phyloP scores from a whole-genome alignment of 768 basidiomycete species.

The Erythrobasidium yunnanense region DNA sequence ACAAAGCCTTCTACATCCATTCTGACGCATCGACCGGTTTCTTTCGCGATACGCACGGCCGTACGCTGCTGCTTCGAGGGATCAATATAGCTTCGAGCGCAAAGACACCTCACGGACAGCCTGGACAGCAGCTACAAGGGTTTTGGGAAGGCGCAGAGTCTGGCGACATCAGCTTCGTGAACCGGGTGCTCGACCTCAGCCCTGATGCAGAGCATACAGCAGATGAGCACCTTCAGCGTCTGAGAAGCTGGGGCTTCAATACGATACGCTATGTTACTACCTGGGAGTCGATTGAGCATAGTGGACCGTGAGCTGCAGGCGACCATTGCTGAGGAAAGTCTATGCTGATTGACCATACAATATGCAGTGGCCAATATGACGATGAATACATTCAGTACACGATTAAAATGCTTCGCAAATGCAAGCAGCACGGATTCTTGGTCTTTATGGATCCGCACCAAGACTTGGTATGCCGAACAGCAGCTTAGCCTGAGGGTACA shows the following conservation, averaged over 20 bases:
- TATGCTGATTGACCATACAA: neutral
- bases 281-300: conserved; percentile 91
- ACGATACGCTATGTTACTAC: conserved; percentile 68
- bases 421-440: conserved; percentile 81
- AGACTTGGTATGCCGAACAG: conserved; percentile 55
- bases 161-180: conserved; percentile 59
- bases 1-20: conserved; percentile 31
- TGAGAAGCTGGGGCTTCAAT: conserved; percentile 90
- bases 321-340: neutral
- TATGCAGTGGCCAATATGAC: conserved; percentile 70
- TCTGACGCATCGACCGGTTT: conserved; percentile 26
- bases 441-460: conserved; percentile 95
- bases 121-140: conserved; percentile 56
- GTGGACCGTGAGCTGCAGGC: conserved; percentile 73
- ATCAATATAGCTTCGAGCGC: conserved; percentile 83
- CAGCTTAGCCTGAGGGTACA: neutral
- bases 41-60: conserved; percentile 43
- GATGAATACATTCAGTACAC: conserved; percentile 85
- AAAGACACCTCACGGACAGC: conserved; percentile 66
- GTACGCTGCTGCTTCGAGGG: conserved; percentile 76
- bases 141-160: conserved; percentile 73
- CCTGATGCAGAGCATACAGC: conserved; percentile 46
- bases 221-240: conserved; percentile 70
- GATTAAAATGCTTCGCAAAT: conserved; percentile 72
- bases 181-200: conserved; percentile 68